Conservation (phyloP, 2,329 filamentous ascomycete genomes). For the Aspergillus ochraceoroseus region DNA sequence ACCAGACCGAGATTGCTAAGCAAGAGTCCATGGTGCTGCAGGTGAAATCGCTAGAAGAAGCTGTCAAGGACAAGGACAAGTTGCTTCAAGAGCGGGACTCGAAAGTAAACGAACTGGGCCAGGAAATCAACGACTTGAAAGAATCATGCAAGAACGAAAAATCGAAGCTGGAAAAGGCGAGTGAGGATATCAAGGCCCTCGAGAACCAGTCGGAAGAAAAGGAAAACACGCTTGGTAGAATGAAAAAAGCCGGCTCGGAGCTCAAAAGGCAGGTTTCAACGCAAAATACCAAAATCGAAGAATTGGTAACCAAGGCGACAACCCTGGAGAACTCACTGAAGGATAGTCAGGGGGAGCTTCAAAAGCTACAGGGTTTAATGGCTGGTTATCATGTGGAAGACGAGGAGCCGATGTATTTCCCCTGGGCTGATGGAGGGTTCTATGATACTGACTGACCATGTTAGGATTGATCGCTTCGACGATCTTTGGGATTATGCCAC, state of each 20-base stretch:
- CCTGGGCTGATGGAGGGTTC: no score
- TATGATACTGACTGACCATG: not conserved
- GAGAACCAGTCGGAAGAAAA: slow-evolving; percentile 3
- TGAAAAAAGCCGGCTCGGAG: slow-evolving; percentile 1
- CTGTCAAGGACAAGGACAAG: slow-evolving; percentile 1
- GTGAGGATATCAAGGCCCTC: slow-evolving; percentile 3
- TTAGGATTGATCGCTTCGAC: slow-evolving; percentile 5
- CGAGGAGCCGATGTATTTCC: slow-evolving; percentile 6
- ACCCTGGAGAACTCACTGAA: slow-evolving; percentile 1
- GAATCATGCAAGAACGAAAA: not conserved
- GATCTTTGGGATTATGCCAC: slow-evolving; percentile 10
- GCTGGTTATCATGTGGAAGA: not conserved
- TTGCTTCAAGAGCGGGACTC: not conserved
- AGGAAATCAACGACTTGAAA: not conserved
- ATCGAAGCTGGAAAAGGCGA: not conserved
- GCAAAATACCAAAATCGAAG: not conserved
- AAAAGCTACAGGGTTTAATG: slow-evolving; percentile 1
- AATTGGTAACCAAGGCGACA: not conserved
- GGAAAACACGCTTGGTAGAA: not conserved
- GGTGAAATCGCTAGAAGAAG: slow-evolving; percentile 5
- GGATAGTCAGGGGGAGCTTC: not conserved
- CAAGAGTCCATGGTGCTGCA: not conserved
- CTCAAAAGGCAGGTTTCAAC: not conserved
- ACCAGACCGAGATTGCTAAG: slow-evolving; percentile 1
- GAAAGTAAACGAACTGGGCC: not conserved